These are phyloP conservation scores for Boletellus sp. DNA, from an alignment of 768 basidiomycete genomes.

Conservation along the genomic window DNA sequence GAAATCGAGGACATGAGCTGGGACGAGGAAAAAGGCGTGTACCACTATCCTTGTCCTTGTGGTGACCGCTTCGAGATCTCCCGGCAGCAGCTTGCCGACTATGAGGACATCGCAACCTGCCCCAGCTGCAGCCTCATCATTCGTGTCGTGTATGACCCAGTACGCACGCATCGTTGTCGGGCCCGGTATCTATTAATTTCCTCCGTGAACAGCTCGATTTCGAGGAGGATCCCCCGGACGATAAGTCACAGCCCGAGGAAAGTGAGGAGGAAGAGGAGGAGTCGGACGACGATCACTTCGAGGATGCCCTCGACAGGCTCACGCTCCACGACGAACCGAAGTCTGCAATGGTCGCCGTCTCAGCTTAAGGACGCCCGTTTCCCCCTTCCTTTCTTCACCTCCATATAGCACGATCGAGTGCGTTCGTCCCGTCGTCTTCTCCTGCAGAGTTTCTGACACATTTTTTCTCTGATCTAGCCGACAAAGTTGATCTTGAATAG, in stretches of 20 bases:
- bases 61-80: slow-evolving; percentile 98
- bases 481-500: not conserved
- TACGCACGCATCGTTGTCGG: slow-evolving; percentile 40
- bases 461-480: not conserved
- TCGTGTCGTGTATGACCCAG: slow-evolving; percentile 91
- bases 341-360: slow-evolving; percentile 11
- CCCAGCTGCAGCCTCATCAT: slow-evolving; percentile 95
- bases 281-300: slow-evolving; percentile 45
- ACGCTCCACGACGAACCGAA: slow-evolving; percentile 20
- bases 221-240: slow-evolving; percentile 70
- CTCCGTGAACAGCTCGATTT: slow-evolving; percentile 61
- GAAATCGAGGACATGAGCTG: slow-evolving; percentile 97
- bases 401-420: slow-evolving; percentile 1
- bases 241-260: slow-evolving; percentile 31
- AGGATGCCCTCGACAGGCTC: slow-evolving; percentile 67
- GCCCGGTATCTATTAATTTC: slow-evolving; percentile 1
- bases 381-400: not conserved
- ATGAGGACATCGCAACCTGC: slow-evolving; percentile 93
- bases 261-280: slow-evolving; percentile 37
- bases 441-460: not conserved
- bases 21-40: slow-evolving; percentile 78
- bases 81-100: slow-evolving; percentile 76
- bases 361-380: slow-evolving; percentile 10
- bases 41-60: slow-evolving; percentile 96
- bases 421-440: not conserved